Base-by-base conservation (phyloP, 352 stramenopile genomes). In the Phytophthora sojae region DNA sequence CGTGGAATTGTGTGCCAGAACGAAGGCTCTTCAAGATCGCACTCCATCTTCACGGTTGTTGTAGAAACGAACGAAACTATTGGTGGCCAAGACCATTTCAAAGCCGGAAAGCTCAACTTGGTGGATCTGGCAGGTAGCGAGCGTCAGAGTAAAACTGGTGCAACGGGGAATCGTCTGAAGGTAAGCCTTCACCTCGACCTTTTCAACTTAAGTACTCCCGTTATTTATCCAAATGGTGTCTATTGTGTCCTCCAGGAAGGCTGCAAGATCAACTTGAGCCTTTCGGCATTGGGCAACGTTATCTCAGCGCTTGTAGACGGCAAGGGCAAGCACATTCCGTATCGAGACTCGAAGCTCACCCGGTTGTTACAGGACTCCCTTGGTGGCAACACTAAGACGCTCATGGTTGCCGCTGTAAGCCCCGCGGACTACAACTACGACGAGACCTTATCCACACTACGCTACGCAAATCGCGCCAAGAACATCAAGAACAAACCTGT, bases 401-500 rank as follows among this genome's bases (percentile, higher is more conserved):
- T 99, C 19, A 99, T 99, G 87, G 88, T 99, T 30, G 97, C 97
- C 0, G 97, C 95, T 30, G 90, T 99, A 12, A 98, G 92, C 29
- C 97, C 97, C 0, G 93, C 95, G 0, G 95, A 99, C 67, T 97
- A 96, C 61, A 99, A 99, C 79, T 97, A 96, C 35, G 95, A 97
- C 67, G 97, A 99, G 67, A 99, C 96, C 3, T 65, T 99, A 7
- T 98, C 92, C 35, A 99, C 97, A 49, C 76, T 99, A 32, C 91
- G 96, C 37, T 99, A 99, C 64, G 97, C 97, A 1, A 98, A 99
- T 64, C 91, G 97, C 1, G 97, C 97, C 35, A 95, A 98, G 61
- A 99, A 99, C 69, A 99, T 99, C 71, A 98, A 98, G 73, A 99
- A 99, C 86, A 97, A 98, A 53, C 95, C 96, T 4, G 92, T 95